A percentile compares a stretch with the other conserved stretches of the same genome.
Conservation (phyloP, 2,329 filamentous ascomycete species). For the Huntiella decipiens region DNA sequence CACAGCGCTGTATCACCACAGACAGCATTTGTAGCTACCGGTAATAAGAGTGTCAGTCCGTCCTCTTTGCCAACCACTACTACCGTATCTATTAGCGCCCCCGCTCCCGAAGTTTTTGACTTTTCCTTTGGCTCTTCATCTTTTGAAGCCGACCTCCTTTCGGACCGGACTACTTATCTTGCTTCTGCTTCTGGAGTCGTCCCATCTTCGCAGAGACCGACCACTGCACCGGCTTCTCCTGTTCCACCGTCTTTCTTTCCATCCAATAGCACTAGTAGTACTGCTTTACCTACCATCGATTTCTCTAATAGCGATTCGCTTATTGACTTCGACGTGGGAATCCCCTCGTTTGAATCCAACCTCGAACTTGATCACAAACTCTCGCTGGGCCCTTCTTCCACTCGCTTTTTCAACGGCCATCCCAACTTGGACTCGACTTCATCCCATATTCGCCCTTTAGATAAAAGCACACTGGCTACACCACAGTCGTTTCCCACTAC, state of each 20-base stretch:
- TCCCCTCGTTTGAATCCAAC: constrained; percentile 33
- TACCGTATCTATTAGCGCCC: constrained; percentile 4
- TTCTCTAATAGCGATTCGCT: not conserved
- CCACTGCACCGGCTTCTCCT: constrained; percentile 5
- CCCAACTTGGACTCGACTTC: constrained; percentile 15
- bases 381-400: constrained; percentile 12
- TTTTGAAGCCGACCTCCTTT: constrained; percentile 9
- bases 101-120: constrained; percentile 3
- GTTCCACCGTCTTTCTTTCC: constrained; percentile 8
- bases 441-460: not conserved
- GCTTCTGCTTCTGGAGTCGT: constrained; percentile 3
- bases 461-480: no score
- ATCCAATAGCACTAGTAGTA: not conserved
- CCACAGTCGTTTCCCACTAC: no score
- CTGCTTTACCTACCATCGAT: not conserved
- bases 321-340: constrained; percentile 24
- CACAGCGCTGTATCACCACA: constrained; percentile 4
- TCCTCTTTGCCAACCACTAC: no score
- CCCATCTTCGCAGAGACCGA: not conserved
- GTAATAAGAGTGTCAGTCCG: not conserved
- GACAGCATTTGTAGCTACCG: constrained; percentile 3
- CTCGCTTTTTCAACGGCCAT: not conserved
- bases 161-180: constrained; percentile 1
- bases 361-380: constrained; percentile 29
- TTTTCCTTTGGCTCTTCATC: constrained; percentile 10